A percentile compares a stretch with the other conserved stretches of the same genome.
Evolutionary conservation across 805 yeast species (phyloP).

Genomic region (Vanderwaltozyma polyspora): DNA sequence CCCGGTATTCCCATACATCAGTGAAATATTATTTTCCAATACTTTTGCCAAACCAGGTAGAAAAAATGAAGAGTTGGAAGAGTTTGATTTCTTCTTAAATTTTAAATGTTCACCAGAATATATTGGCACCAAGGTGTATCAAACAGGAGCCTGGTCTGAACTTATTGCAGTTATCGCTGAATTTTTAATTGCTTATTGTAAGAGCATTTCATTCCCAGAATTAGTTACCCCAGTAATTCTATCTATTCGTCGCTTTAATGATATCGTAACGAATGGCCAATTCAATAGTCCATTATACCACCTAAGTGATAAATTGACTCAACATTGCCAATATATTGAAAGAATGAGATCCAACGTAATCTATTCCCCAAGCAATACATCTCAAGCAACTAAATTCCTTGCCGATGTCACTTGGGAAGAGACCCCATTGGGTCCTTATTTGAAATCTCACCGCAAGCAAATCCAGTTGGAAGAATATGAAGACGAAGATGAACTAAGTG

Average conservation of each 20-base stretch:
- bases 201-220: slow-evolving; percentile 92
- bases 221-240: slow-evolving; percentile 74
- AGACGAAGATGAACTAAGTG: background rate
- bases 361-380: slow-evolving; percentile 74
- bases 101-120: slow-evolving; percentile 77
- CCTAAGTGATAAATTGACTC: slow-evolving; percentile 64
- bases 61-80: slow-evolving; percentile 39
- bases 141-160: slow-evolving; percentile 79
- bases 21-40: slow-evolving; percentile 75
- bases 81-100: slow-evolving; percentile 76
- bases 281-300: slow-evolving; percentile 66
- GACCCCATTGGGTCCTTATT: slow-evolving; percentile 81
- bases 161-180: slow-evolving; percentile 69
- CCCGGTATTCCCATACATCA: slow-evolving; percentile 75
- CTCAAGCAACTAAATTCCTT: slow-evolving; percentile 63
- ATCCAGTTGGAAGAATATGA: background rate
- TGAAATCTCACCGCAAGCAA: background rate
- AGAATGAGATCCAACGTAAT: slow-evolving; percentile 62
- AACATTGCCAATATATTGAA: slow-evolving; percentile 55
- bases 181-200: slow-evolving; percentile 69
- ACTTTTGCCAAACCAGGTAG: slow-evolving; percentile 64
- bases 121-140: slow-evolving; percentile 70
- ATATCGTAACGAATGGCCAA: slow-evolving; percentile 43
- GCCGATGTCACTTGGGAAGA: slow-evolving; percentile 65
- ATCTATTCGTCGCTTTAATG: slow-evolving; percentile 65